Base-by-base conservation (phyloP, 805 yeast genomes). In the Komagataella phaffii region DNA sequence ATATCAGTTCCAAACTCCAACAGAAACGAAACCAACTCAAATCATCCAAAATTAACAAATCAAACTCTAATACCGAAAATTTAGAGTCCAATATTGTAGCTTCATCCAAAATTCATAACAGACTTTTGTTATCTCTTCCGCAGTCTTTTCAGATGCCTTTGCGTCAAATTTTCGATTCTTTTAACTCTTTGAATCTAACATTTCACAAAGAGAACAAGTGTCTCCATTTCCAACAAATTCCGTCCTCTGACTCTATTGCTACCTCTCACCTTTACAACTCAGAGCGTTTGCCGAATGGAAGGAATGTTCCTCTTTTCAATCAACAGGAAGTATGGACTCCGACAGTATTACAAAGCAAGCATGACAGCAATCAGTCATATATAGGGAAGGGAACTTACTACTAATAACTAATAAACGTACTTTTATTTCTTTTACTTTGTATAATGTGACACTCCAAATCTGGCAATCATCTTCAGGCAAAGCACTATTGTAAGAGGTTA, bases 1-100 rank as follows among this genome's bases (percentile, higher is more conserved):
- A 59, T 21, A 24, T 60, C 12, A 55, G 45, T 45, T 36, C 24
- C 17, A 50, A 50, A 36, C 12, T 50, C 7, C 21, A 40, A 8
- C 44, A 24, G 10, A 47, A 44, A 17, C 43, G 45, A 24, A 45
- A 24, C 14, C 30, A 24, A 18, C n/a, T 45, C 12, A 51, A 51
- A 24, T 12, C 30, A 8, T 14, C 45, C 24, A 50, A 50, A 24
- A 50, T 17, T n/a, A 44, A 45, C 23, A 21, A 45, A 14, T 7
- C 24, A 8, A 43, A 46, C 44, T 17, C 36, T 24, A 30, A 14
- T 17, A 17, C 45, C 45, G 17, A 47, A 7, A n/a, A 45, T 7
- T 6, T 24, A 36, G 47, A 24, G 50, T 48, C 52, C 40, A 44
- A 23, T 30, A 47, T 19, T 6, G 30, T 48, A 18, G 17, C 49